Base-by-base conservation (phyloP, 768 basidiomycete genomes). In the Russula emetica region DNA sequence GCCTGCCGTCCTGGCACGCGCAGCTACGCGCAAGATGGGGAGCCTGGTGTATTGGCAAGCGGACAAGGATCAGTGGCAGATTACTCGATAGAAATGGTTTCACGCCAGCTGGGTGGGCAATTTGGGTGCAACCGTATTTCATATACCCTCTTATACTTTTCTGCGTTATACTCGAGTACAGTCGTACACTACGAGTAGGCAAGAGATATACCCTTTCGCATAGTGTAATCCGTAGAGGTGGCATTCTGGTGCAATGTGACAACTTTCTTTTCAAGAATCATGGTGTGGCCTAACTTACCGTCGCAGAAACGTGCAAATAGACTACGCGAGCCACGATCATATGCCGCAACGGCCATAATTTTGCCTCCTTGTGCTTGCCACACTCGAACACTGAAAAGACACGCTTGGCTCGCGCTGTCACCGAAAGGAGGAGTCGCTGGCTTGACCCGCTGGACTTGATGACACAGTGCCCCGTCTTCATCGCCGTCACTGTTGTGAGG, bases 311-410 rank as follows among this genome's bases (percentile, higher is more conserved):
- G n/a, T n/a, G n/a, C n/a, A n/a, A n/a, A n/a, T n/a, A n/a, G n/a
- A n/a, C n/a, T n/a, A n/a, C n/a, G n/a, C n/a, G n/a, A n/a, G n/a
- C n/a, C n/a, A n/a, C n/a, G n/a, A n/a, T n/a, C n/a, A n/a, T n/a
- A n/a, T n/a, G n/a, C n/a, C n/a, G n/a, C n/a, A n/a, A n/a, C n/a
- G n/a, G n/a, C n/a, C n/a, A n/a, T n/a, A n/a, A n/a, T n/a, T n/a
- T n/a, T n/a, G n/a, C n/a, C n/a, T n/a, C n/a, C n/a, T 20, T 30
- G 10, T 18, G 50, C 55, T 52, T 66, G 24, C 50, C 22, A 16
- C 87, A 88, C 51, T 78, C 72, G 49, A n/a, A 88, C 79, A 45
- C 79, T 81, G 61, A 82, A 71, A 52, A 90, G 71, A 45, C 73
- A 76, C 7, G 69, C 74, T 16, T 45, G n/a, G 79, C 85, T 38